Conservation (phyloP, 2,329 filamentous ascomycete genomes). For the Colletotrichum eremochloae region DNA sequence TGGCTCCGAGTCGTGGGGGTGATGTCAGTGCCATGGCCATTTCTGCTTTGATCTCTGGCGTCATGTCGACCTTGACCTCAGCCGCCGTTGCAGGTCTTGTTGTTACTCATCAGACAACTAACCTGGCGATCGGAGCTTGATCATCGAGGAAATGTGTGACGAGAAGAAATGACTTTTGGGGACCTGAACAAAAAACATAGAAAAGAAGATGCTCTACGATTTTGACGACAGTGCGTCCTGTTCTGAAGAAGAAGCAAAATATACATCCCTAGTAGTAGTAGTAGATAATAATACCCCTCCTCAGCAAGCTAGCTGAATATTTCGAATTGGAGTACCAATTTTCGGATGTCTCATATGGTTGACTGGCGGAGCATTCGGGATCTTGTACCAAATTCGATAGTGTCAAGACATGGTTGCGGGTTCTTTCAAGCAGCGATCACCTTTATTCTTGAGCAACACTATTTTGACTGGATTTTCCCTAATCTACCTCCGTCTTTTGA, state of each 20-base stretch:
- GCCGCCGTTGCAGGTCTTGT: slow-evolving; percentile 84
- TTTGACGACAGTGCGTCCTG: slow-evolving; percentile 16
- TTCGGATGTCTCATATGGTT: too few relatives aligned
- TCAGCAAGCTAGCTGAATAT: slow-evolving; percentile 30
- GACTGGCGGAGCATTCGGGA: neutral
- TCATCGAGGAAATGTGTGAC: neutral
- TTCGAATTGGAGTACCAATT: neutral
- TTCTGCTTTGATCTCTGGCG: slow-evolving; percentile 82
- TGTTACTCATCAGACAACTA: slow-evolving; percentile 63
- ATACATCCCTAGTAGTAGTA: neutral
- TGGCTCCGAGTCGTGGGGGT: slow-evolving; percentile 79
- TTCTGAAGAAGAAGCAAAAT: neutral
- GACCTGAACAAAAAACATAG: neutral
- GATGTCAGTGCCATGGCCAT: slow-evolving; percentile 83
- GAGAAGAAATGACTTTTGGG: too few relatives aligned
- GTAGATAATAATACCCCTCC: slow-evolving; percentile 34
- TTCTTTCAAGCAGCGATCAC: slow-evolving; percentile 2
- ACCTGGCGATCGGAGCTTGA: neutral
- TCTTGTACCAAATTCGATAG: neutral
- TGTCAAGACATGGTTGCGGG: slow-evolving; percentile 8
- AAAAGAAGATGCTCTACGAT: slow-evolving; percentile 28
- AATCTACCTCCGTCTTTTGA: slow-evolving; percentile 18
- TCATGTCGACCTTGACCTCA: slow-evolving; percentile 83
- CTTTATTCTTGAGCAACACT: slow-evolving; percentile 8
- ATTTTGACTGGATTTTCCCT: neutral